Base-by-base conservation (phyloP, 2,329 filamentous ascomycete genomes). In the Penicillium sp. region DNA sequence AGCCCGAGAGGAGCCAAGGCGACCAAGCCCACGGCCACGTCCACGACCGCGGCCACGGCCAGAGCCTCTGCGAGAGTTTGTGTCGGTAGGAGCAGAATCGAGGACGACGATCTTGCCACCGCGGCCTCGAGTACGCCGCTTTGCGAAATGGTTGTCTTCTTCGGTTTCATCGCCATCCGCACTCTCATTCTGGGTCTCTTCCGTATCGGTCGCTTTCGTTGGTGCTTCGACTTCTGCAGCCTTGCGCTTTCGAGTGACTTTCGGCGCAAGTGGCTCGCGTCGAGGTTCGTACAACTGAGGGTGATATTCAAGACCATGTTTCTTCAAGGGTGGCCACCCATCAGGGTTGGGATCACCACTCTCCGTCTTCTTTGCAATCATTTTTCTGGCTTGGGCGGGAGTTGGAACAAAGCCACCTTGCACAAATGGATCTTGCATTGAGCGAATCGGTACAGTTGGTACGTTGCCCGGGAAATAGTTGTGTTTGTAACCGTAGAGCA, bases 401-500 rank as follows among this genome's bases (percentile, higher is more conserved):
- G 74, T 78, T 7, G 76, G 75, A 40, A 72, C 71, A 60, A 78
- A 78, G 9, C 76, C 75, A 42, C 75, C 76, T 60, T 86, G 83
- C 1, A 74, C 67, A 54, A 83, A 83, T 0, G 84, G 81, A 62
- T 85, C 79, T 59, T 85, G 83, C 6, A 48, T 54, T 8, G 42
- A 39, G 43, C 62, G 60, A n/a, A 42, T 56, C 10, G 57, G 46
- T 1, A 44, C 7, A 49, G 70, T 73, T n/a, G 78, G 78, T 35
- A 71, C 67, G 49, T 74, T 73, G 34, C 65, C 60, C 34, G 70
- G 68, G 61, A 80, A 80, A 0, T 79, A 68, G 57, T 83, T 81
- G 64, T 82, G 82, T 32, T 75, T 77, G 66, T 85, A 86, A 51
- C 81, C 81, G 63, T 86, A 86, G 0, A 86, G 70, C 53, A 79